Evolutionary conservation across 371 early-diverging fungal genomes (phyloP).

Genomic region (Rhizopus sp.): DNA sequence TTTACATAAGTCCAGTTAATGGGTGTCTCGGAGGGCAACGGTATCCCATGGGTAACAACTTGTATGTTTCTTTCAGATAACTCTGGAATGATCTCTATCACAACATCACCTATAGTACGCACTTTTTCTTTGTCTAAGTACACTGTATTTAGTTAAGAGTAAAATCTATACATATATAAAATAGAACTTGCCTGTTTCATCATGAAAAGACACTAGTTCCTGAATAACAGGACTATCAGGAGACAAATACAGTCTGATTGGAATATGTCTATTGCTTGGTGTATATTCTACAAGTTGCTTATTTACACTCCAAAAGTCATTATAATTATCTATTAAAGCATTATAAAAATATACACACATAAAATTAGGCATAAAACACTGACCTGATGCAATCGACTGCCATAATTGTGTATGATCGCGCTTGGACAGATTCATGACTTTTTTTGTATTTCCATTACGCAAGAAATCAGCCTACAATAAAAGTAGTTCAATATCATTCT

Average conservation of each 20-base stretch:
- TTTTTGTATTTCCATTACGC: slow-evolving; percentile 68
- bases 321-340: slow-evolving; percentile 46
- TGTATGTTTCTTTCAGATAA: slow-evolving; percentile 9
- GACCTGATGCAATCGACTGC: slow-evolving; percentile 63
- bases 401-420: slow-evolving; percentile 71
- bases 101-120: slow-evolving; percentile 17
- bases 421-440: slow-evolving; percentile 77
- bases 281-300: slow-evolving; percentile 53
- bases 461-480: slow-evolving; percentile 68
- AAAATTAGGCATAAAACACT: not conserved
- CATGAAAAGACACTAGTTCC: slow-evolving; percentile 50
- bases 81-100: slow-evolving; percentile 25
- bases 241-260: slow-evolving; percentile 62
- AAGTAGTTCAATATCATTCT: not conserved
- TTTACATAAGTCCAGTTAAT: slow-evolving; percentile 68
- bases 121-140: slow-evolving; percentile 18
- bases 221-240: slow-evolving; percentile 64
- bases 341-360: not conserved
- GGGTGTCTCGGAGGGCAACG: slow-evolving; percentile 59
- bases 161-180: not conserved
- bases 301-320: slow-evolving; percentile 69
- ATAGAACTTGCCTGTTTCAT: slow-evolving; percentile 20
- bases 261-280: slow-evolving; percentile 46
- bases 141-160: not conserved
- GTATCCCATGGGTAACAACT: slow-evolving; percentile 59